Percentiles rank a stretch among this genome's conserved stretches.
These are phyloP conservation scores for Mychonastes homosphaera DNA, from an alignment of 139 green algal genomes.

Conservation along the genomic window DNA sequence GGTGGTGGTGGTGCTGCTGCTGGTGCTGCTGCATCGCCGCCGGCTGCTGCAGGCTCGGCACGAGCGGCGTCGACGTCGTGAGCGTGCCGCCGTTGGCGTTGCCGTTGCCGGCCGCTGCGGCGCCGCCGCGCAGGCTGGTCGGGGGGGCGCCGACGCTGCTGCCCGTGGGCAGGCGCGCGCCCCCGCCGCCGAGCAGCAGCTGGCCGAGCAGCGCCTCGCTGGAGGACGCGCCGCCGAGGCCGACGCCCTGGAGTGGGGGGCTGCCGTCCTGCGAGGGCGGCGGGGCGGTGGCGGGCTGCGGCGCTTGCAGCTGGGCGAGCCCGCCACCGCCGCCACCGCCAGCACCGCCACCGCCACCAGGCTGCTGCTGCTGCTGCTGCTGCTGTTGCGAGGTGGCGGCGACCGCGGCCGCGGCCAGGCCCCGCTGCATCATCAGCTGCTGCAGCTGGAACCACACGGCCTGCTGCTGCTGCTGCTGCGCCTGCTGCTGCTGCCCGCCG, in stretches of 20 bases:
- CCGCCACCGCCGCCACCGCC: background rate
- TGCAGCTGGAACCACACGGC: background rate
- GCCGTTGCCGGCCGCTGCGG: background rate
- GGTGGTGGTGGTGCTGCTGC: too few species aligned
- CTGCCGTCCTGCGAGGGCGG: too few species aligned
- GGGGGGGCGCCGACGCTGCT: too few species aligned
- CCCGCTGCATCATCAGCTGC: background rate
- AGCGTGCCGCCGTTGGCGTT: background rate
- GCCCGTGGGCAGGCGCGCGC: background rate
- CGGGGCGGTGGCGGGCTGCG: background rate
- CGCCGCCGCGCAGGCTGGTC: too few species aligned
- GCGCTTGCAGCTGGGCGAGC: background rate
- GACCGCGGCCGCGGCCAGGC: background rate
- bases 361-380: too few species aligned
- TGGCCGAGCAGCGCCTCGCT: background rate
- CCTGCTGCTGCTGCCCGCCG: background rate
- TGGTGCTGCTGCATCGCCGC: slow-evolving; percentile 1
- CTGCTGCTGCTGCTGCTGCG: slow-evolving; percentile 7
- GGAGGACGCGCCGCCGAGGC: too few species aligned
- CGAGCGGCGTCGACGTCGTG: background rate
- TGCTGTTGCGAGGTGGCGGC: background rate
- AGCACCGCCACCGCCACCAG: too few species aligned
- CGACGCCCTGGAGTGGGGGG: too few species aligned
- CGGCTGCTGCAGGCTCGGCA: background rate
- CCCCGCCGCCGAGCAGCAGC: background rate